Conservation (phyloP, 768 basidiomycete species). For the Macrolepiota albuminosa region DNA sequence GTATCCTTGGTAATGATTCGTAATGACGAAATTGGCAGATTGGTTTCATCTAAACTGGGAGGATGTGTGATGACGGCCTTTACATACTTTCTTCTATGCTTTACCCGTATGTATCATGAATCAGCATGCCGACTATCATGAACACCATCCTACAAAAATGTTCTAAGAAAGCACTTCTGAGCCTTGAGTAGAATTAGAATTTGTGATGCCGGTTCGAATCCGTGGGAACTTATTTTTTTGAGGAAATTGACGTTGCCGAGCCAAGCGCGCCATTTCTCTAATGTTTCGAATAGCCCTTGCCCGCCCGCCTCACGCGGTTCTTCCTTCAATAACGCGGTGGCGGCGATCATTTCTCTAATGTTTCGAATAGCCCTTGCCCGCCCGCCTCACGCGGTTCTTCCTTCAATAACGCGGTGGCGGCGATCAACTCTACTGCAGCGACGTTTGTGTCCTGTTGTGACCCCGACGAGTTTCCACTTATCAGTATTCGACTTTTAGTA, state of each 20-base stretch:
- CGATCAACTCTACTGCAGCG: conserved; percentile 6
- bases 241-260: conserved; percentile 4
- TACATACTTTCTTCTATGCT: conserved; percentile 11
- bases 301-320: conserved; percentile 9
- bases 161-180: background rate
- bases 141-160: background rate
- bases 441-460: conserved; percentile 2
- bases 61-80: conserved; percentile 11
- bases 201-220: background rate
- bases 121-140: conserved; percentile 13
- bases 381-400: conserved; percentile 8
- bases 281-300: conserved; percentile 17
- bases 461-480: background rate
- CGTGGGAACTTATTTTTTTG: conserved; percentile 14
- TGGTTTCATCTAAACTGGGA: conserved; percentile 75
- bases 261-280: background rate
- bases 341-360: conserved; percentile 10
- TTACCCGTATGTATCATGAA: conserved; percentile 15
- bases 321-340: conserved; percentile 15
- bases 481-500: background rate
- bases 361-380: conserved; percentile 15
- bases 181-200: background rate
- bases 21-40: conserved; percentile 44
- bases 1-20: background rate
- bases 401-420: conserved; percentile 14